phyloP scores from a whole-genome alignment of 2,329 filamentous ascomycete genomes.

The Hypoxylon sp. region DNA sequence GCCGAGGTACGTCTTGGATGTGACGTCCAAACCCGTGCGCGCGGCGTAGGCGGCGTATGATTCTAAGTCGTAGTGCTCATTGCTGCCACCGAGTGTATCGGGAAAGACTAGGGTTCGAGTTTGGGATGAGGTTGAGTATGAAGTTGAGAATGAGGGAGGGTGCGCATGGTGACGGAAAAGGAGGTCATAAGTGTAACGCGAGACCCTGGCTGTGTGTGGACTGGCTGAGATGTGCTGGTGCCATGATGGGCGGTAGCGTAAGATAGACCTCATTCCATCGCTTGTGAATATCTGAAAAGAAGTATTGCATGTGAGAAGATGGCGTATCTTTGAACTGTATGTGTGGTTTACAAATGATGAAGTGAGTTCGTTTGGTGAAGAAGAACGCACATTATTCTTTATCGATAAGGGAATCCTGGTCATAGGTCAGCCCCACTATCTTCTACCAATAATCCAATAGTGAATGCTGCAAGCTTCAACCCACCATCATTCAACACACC shows the following conservation, averaged over 20 bases:
- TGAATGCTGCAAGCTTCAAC: constrained; percentile 6
- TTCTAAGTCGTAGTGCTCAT: constrained; percentile 71
- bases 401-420: not conserved
- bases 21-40: constrained; percentile 65
- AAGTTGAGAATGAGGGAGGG: constrained; percentile 14
- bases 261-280: constrained; percentile 41
- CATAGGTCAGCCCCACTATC: not conserved
- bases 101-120: constrained; percentile 57
- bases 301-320: not conserved
- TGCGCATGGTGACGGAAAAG: constrained; percentile 11
- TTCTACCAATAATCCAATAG: not conserved
- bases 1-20: constrained; percentile 74
- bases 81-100: constrained; percentile 57
- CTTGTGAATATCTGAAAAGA: not conserved
- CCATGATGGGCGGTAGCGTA: constrained; percentile 15
- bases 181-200: not conserved
- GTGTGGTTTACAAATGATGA: not conserved
- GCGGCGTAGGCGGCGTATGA: constrained; percentile 75
- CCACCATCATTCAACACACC: constrained; percentile 4
- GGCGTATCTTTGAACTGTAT: not conserved
- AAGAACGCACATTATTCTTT: not conserved
- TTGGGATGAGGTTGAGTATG: constrained; percentile 22
- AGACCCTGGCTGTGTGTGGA: not conserved
- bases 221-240: constrained; percentile 15
- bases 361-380: not conserved